These are phyloP conservation scores for Phytophthora sp. DNA, from an alignment of 352 stramenopile species.

Conservation along the genomic window DNA sequence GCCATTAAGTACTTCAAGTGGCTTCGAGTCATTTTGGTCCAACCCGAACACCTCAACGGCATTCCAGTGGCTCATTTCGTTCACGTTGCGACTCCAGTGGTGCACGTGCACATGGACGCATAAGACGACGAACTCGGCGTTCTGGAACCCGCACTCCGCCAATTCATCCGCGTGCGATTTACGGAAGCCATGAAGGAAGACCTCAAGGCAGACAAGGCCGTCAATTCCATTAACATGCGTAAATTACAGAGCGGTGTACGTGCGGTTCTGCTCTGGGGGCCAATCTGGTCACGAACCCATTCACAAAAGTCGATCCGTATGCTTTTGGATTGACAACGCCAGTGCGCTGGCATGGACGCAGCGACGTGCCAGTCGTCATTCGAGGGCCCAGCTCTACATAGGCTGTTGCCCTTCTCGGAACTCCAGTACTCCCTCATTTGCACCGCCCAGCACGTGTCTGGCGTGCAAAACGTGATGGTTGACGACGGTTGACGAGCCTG, in stretches of 20 bases:
- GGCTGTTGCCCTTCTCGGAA: slow-evolving; percentile 8
- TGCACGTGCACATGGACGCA: background rate
- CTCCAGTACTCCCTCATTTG: slow-evolving; percentile 8
- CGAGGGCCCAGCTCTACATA: slow-evolving; percentile 14
- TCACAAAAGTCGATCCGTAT: too few species aligned
- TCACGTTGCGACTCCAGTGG: background rate
- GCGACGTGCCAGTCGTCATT: background rate
- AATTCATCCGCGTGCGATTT: background rate
- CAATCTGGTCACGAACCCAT: background rate
- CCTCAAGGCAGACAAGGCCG: background rate
- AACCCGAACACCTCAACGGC: too few species aligned
- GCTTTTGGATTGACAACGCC: background rate
- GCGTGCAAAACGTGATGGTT: slow-evolving; percentile 12
- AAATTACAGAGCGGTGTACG: background rate
- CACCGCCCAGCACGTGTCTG: slow-evolving; percentile 19
- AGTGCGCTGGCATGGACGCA: background rate
- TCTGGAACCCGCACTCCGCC: background rate
- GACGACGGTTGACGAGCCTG: slow-evolving; percentile 28
- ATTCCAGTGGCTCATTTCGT: background rate
- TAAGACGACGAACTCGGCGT: background rate
- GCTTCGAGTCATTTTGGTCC: too few species aligned
- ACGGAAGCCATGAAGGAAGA: background rate
- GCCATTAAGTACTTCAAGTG: too few species aligned
- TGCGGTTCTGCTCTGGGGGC: background rate
- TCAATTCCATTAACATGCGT: background rate